Percentiles rank a stretch among this genome's conserved stretches.
Evolutionary conservation across 2,329 filamentous ascomycete species (phyloP).

Genomic region (Byssothecium circinans): DNA sequence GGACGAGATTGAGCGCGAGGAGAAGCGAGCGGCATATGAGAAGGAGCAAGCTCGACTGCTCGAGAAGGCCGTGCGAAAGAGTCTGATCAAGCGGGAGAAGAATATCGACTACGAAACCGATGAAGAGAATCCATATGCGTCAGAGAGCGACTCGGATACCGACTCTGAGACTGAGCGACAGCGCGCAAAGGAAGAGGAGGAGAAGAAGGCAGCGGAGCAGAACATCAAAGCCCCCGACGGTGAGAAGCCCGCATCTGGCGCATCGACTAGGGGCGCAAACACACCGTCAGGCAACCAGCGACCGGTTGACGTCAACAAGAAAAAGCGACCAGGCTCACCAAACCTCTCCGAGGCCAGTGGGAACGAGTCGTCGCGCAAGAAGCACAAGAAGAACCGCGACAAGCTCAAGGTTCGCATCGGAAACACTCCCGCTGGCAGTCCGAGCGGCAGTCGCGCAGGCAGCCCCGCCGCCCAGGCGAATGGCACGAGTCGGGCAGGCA

Average conservation of each 20-base stretch:
- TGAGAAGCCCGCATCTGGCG: slow-evolving; percentile 52
- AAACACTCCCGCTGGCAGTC: slow-evolving; percentile 61
- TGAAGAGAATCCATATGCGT: slow-evolving; percentile 49
- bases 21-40: slow-evolving; percentile 67
- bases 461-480: slow-evolving; percentile 44
- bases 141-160: slow-evolving; percentile 35
- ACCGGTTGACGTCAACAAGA: slow-evolving; percentile 55
- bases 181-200: slow-evolving; percentile 60
- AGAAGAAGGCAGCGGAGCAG: slow-evolving; percentile 49
- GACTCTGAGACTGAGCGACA: slow-evolving; percentile 67
- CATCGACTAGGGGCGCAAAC: slow-evolving; percentile 70
- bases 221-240: slow-evolving; percentile 52
- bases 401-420: slow-evolving; percentile 56
- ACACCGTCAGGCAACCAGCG: slow-evolving; percentile 63
- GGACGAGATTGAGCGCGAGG: slow-evolving; percentile 63
- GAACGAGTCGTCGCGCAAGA: slow-evolving; percentile 83
- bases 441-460: slow-evolving; percentile 60
- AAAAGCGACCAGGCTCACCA: slow-evolving; percentile 85
- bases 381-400: slow-evolving; percentile 51
- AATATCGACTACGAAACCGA: slow-evolving; percentile 87
- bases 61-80: slow-evolving; percentile 78
- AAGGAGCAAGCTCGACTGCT: slow-evolving; percentile 69
- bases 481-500: slow-evolving; percentile 35
- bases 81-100: slow-evolving; percentile 80
- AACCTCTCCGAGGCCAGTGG: slow-evolving; percentile 88